These are phyloP conservation scores for Claviceps sp. DNA, from an alignment of 2,329 filamentous ascomycete species.

Conservation along the genomic window DNA sequence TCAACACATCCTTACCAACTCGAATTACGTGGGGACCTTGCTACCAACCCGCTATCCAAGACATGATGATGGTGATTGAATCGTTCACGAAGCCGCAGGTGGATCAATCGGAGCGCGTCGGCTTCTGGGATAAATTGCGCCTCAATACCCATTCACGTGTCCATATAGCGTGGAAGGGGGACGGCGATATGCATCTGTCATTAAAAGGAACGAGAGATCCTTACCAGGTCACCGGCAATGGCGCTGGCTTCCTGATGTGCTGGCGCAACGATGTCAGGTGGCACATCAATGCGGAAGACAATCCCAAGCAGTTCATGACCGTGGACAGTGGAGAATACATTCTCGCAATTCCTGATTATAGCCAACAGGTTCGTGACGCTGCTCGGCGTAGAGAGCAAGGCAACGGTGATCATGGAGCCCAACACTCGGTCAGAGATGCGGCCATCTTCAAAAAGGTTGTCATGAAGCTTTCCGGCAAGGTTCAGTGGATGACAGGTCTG, in stretches of 20 bases:
- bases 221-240: constrained; percentile 82
- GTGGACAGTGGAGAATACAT: constrained; percentile 94
- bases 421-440: constrained; percentile 54
- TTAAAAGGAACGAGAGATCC: constrained; percentile 88
- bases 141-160: constrained; percentile 88
- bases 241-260: constrained; percentile 94
- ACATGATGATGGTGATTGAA: constrained; percentile 99
- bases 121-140: constrained; percentile 98
- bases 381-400: constrained; percentile 35
- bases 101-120: constrained; percentile 83
- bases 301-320: constrained; percentile 87
- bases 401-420: constrained; percentile 42
- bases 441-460: constrained; percentile 96
- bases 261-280: constrained; percentile 91
- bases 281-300: constrained; percentile 70
- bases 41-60: constrained; percentile 94
- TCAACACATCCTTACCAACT: constrained; percentile 86
- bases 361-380: constrained; percentile 65
- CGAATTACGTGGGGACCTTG: constrained; percentile 94
- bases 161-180: constrained; percentile 81
- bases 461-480: constrained; percentile 96
- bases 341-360: constrained; percentile 86
- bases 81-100: constrained; percentile 93
- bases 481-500: constrained; percentile 81
- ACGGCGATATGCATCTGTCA: constrained; percentile 87